phyloP scores from a whole-genome alignment of 371 early-diverging fungal species.

The Rhizopus sp. region DNA sequence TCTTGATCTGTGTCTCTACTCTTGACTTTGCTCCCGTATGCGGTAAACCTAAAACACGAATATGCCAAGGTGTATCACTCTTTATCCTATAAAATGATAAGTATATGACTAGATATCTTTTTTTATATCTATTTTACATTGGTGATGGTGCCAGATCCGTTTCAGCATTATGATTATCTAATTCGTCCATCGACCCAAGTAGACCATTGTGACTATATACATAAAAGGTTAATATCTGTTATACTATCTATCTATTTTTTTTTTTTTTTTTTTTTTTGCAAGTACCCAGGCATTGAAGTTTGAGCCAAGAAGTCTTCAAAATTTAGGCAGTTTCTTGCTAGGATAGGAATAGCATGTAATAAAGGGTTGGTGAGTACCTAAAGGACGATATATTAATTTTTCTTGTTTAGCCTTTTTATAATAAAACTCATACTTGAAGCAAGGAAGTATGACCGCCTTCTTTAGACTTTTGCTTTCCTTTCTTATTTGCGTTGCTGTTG shows the following conservation, averaged over 20 bases:
- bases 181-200: constrained; percentile 32
- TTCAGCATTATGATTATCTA: constrained; percentile 18
- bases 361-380: constrained; percentile 53
- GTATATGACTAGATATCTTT: neutral
- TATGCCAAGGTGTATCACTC: constrained; percentile 42
- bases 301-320: constrained; percentile 53
- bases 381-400: neutral
- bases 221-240: neutral
- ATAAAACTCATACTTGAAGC: constrained; percentile 24
- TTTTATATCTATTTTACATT: constrained; percentile 25
- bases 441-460: constrained; percentile 27
- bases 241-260: neutral
- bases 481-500: constrained; percentile 5
- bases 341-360: constrained; percentile 52
- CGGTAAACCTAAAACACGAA: constrained; percentile 71
- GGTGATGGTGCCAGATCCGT: constrained; percentile 31
- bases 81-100: constrained; percentile 17
- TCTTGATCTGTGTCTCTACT: constrained; percentile 84
- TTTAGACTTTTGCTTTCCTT: constrained; percentile 30
- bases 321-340: constrained; percentile 50
- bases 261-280: constrained; percentile 6
- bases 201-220: constrained; percentile 37
- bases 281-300: constrained; percentile 42
- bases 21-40: constrained; percentile 74
- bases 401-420: neutral